phyloP scores from a whole-genome alignment of 805 yeast species.

The Metschnikowia anglica region DNA sequence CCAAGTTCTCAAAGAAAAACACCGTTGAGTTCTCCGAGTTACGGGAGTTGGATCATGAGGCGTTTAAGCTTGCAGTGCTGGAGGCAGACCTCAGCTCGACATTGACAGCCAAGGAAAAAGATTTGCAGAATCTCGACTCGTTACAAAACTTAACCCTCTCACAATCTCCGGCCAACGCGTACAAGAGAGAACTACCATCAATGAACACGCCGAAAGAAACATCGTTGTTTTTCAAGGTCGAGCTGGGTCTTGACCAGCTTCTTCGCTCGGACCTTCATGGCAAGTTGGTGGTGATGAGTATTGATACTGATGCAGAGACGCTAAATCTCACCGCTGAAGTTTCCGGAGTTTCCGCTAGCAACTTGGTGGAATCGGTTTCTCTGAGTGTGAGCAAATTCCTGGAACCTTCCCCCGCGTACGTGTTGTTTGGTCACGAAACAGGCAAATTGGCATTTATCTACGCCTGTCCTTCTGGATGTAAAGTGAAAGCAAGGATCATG shows the following conservation, averaged over 20 bases:
- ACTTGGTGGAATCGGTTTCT: slow-evolving; percentile 25
- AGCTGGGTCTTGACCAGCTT: slow-evolving; percentile 24
- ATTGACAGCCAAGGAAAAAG: slow-evolving; percentile 58
- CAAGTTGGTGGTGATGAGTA: slow-evolving; percentile 48
- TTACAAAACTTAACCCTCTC: slow-evolving; percentile 33
- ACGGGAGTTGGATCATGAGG: slow-evolving; percentile 51
- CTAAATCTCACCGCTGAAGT: slow-evolving; percentile 24
- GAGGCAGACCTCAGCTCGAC: slow-evolving; percentile 38
- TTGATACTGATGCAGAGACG: slow-evolving; percentile 50
- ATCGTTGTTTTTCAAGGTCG: slow-evolving; percentile 17
- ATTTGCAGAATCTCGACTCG: slow-evolving; percentile 44
- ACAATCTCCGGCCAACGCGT: slow-evolving; percentile 13
- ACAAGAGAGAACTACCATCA: slow-evolving; percentile 32
- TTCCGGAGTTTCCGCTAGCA: slow-evolving; percentile 19
- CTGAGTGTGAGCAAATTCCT: slow-evolving; percentile 25
- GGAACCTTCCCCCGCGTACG: slow-evolving; percentile 53
- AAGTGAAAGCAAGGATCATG: slow-evolving; percentile 87
- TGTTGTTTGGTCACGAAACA: slow-evolving; percentile 45
- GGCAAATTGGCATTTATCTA: slow-evolving; percentile 61
- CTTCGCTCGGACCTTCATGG: slow-evolving; percentile 17
- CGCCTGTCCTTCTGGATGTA: slow-evolving; percentile 87
- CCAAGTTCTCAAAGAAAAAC: slow-evolving; percentile 45
- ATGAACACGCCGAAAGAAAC: slow-evolving; percentile 26
- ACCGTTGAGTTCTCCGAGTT: slow-evolving; percentile 52
- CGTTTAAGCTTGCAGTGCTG: slow-evolving; percentile 36